Evolutionary conservation across 441 rosid species (phyloP), one percentile per base, ranked within the genome.

Genomic region (Capsella rubella): DNA sequence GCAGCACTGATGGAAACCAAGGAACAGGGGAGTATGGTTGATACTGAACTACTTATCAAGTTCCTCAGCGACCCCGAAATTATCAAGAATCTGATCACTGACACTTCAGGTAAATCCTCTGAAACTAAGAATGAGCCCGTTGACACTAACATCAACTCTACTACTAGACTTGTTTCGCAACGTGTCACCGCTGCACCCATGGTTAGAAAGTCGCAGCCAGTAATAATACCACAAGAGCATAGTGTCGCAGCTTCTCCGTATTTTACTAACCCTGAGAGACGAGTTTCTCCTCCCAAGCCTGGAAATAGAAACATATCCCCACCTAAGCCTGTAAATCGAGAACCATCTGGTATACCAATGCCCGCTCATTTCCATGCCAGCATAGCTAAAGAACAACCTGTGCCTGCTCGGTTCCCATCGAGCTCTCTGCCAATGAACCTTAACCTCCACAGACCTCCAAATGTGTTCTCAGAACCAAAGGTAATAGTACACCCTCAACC

Each of bases 11-110:
- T 78, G 80, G 82, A 83, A 80, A 80, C 73, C 49, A 55, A 67
- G 56, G 87, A 83, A 72, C 74, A 47, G 14, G 82, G 77, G 54
- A 79, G 80, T 72, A 29, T 74, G 79, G 72, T 92, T 5, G 96
- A 92, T 79, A 55, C 82, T n/a, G 82, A 82, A 52, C 81, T 88
- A 69, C 94, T 92, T 2, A 50, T 87, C 72, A 81, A 83, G 71
- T 72, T 92, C 80, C 82, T 90, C 14, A 77, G 69, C 25, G 80
- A 92, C 75, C 94, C 92, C 0, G 46, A 84, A 67, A 79, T 82
- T 74, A 64, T 88, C 12, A 80, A 78, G 73, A 60, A 83, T 51
- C 72, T 90, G 71, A 54, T 82, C 50, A 46, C 65, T 35, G 70
- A 69, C 49, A 11, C 42, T 42, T 4, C 53, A 55, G 67, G 75